phyloP scores from a whole-genome alignment of 2,329 filamentous ascomycete genomes.

The Graphilbum sp. region DNA sequence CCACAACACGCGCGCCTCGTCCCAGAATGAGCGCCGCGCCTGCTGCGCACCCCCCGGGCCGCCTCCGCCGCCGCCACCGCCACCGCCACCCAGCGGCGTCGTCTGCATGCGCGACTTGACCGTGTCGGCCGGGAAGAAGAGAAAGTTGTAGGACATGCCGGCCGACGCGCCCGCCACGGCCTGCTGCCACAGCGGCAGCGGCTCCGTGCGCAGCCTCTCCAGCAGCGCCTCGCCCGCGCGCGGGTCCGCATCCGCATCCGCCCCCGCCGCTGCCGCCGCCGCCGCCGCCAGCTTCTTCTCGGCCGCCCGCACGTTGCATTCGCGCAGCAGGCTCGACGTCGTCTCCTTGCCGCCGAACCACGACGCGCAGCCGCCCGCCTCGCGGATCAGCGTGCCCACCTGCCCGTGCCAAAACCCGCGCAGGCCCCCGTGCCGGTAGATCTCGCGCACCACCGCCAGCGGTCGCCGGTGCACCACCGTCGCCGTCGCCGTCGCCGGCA shows the following conservation, averaged over 20 bases:
- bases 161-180: constrained; percentile 74
- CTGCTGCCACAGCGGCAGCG: constrained; percentile 71
- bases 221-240: constrained; percentile 26
- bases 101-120: constrained; percentile 98
- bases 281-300: constrained; percentile 16
- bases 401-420: constrained; percentile 91
- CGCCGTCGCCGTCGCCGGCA: constrained; percentile 33
- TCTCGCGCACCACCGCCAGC: constrained; percentile 54
- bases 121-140: constrained; percentile 94
- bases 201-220: constrained; percentile 25
- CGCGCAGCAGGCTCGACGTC: constrained; percentile 53
- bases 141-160: constrained; percentile 88
- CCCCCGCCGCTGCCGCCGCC: not conserved
- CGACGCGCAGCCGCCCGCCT: constrained; percentile 81
- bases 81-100: constrained; percentile 38
- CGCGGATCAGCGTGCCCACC: constrained; percentile 79
- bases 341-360: constrained; percentile 94
- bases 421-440: constrained; percentile 71
- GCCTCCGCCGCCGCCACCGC: constrained; percentile 12
- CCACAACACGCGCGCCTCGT: constrained; percentile 62
- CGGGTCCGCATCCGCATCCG: constrained; percentile 1
- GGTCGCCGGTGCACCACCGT: constrained; percentile 33
- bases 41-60: constrained; percentile 23
- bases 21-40: constrained; percentile 46
- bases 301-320: constrained; percentile 29